Evolutionary conservation across 2,329 filamentous ascomycete species (phyloP), one percentile per base, ranked within the genome.

Genomic region (Ophiostoma montium): DNA sequence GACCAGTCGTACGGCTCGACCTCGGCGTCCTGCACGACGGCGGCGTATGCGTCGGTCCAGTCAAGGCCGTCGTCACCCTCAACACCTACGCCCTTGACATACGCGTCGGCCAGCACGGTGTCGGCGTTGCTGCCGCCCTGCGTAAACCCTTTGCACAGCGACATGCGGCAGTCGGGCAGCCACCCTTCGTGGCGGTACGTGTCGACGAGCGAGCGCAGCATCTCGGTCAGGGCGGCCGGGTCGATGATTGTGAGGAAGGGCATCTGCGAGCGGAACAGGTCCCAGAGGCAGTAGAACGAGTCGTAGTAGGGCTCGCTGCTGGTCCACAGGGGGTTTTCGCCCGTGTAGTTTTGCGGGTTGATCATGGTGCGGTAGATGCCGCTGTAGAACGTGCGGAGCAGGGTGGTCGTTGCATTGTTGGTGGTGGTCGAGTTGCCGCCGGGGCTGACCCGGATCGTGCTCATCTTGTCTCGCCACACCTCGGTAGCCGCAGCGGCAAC

Each of bases 111-210:
- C 3, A 86, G 66, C 1, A 86, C 70, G 6, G 80, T 72, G 56
- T 87, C 82, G 10, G 82, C 79, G 52, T 87, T 86, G 0, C 80
- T 84, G 0, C 84, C 84, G 8, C 84, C 82, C 65, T 87, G 84
- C 0, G 81, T 85, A 58, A 74, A 82, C 0, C 84, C 84, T 59
- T 82, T 84, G 60, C 76, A 84, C 1, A 86, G 68, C 15, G 72
- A 79, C 82, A 86, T 86, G 31, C 82, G 75, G 54, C 82, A 86
- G 59, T 87, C 84, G 0, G 84, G 84, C 5, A 88, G 65, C 67
- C 78, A 86, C 0, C 84, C 84, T 55, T 80, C 71, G 55, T 84
- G 71, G 31, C 70, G 70, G 55, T 86, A 87, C 0, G 76, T 85
- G 51, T 86, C 82, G n/a, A 88, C 73, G 33, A 86, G 64, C 51